A percentile compares a stretch with the other conserved stretches of the same genome.
These are phyloP conservation scores for Solanum sejunctum DNA, from an alignment of 257 asterid genomes.

Conservation along the genomic window DNA sequence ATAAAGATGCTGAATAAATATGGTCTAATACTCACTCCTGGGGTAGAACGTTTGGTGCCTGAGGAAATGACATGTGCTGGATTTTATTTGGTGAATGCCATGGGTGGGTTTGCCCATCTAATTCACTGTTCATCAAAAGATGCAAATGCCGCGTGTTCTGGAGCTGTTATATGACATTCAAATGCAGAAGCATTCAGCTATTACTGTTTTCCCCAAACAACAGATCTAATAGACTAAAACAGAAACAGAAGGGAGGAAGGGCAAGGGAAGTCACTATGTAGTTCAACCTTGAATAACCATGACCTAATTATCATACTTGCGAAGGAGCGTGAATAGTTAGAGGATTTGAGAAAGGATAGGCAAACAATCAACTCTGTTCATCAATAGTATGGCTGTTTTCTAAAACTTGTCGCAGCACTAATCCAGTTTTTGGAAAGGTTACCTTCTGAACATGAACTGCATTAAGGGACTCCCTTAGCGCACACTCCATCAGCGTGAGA, in stretches of 20 bases:
- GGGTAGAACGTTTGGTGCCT: constrained; percentile 35
- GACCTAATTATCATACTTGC: neutral
- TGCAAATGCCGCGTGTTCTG: constrained; percentile 33
- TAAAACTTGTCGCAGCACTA: neutral
- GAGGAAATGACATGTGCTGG: constrained; percentile 38
- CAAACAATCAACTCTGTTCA: neutral
- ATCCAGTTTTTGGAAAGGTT: neutral
- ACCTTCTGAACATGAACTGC: constrained; percentile 46
- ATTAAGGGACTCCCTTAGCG: constrained; percentile 45
- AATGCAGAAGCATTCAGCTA: neutral
- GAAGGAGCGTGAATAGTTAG: neutral
- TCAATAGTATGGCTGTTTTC: neutral
- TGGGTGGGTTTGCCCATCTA: constrained; percentile 34
- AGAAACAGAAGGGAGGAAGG: neutral
- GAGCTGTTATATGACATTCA: constrained; percentile 22
- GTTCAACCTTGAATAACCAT: neutral
- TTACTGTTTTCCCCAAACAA: neutral
- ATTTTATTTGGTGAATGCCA: constrained; percentile 43
- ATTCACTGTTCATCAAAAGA: constrained; percentile 22
- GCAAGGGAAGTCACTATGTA: neutral
- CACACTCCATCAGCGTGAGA: constrained; percentile 67
- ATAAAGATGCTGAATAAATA: neutral
- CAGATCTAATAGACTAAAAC: neutral
- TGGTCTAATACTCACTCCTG: constrained; percentile 28
- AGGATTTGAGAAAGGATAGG: neutral